Conservation (phyloP, 2,329 filamentous ascomycete species). For the Apiospora malaysiana region DNA sequence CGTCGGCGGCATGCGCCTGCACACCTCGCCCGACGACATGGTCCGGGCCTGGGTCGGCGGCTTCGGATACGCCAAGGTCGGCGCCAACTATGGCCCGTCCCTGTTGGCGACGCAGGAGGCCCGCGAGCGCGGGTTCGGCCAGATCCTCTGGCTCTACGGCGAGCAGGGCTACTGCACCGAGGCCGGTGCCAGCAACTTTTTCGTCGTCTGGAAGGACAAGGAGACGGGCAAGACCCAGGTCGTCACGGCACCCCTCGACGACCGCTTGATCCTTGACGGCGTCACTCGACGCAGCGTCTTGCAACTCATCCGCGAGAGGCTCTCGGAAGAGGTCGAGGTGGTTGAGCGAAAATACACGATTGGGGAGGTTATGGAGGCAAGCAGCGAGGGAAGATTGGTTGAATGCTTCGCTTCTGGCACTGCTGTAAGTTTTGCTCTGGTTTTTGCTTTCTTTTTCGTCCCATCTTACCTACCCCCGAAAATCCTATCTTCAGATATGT, state of each 20-base stretch:
- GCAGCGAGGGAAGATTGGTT: slow-evolving; percentile 75
- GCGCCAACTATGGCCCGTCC: slow-evolving; percentile 90
- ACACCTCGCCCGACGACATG: slow-evolving; percentile 81
- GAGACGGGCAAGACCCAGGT: slow-evolving; percentile 69
- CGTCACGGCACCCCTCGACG: slow-evolving; percentile 82
- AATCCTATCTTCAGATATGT: background rate
- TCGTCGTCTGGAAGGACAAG: slow-evolving; percentile 76
- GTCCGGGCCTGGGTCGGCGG: slow-evolving; percentile 93
- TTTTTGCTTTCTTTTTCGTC: background rate
- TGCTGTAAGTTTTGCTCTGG: slow-evolving; percentile 63
- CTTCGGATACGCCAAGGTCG: slow-evolving; percentile 90
- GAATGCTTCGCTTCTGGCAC: slow-evolving; percentile 90
- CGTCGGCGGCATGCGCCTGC: slow-evolving; percentile 69
- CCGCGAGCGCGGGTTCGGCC: slow-evolving; percentile 74
- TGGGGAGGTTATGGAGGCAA: slow-evolving; percentile 74
- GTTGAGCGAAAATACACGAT: slow-evolving; percentile 87
- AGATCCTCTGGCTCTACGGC: slow-evolving; percentile 94
- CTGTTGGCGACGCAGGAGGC: slow-evolving; percentile 81
- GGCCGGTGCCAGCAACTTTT: slow-evolving; percentile 92
- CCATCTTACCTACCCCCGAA: background rate
- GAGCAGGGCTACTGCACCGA: slow-evolving; percentile 81
- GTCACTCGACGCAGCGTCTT: slow-evolving; percentile 84
- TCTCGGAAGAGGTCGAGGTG: slow-evolving; percentile 68
- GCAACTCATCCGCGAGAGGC: slow-evolving; percentile 70
- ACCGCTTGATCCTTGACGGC: slow-evolving; percentile 84